Evolutionary conservation across 2,329 filamentous ascomycete genomes (phyloP), one percentile per base, ranked within the genome.

Genomic region (Penicillium crustosum): DNA sequence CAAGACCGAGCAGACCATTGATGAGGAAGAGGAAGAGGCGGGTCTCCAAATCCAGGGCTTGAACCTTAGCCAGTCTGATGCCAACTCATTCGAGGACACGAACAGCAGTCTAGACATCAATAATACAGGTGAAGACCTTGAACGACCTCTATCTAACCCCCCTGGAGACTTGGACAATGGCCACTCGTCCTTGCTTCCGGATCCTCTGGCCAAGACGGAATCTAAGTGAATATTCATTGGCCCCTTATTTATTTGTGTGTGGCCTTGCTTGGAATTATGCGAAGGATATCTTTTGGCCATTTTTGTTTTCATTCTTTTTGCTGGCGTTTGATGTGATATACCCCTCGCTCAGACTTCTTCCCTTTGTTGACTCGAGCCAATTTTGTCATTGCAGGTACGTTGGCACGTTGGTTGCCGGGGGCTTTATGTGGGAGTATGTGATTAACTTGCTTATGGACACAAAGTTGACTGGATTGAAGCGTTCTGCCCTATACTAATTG

Each of bases 291-390:
- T 53, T 48, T 49, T 54, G 49, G 44, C 33, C 35, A 27, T 44
- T 41, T 38, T 52, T 44, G 49, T 58, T 52, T 56, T 38, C 44
- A 49, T 54, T 55, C n/a, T 51, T 49, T 38, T 57, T 61, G 57
- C 35, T 66, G 72, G 71, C 72, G 71, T 75, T 74, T 64, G 61
- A 72, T 72, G 71, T 72, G 73, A 75, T 75, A 75, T 75, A 75
- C 73, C 73, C 72, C 68, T 70, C 66, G 67, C 66, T 70, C 64
- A 64, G 58, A 65, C 60, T 64, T 62, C 57, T 62, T 62, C 61
- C 63, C 53, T 61, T 67, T 61, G 64, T 57, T 66, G 62, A 57
- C 53, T 57, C 55, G 53, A 53, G 52, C 49, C 61, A 49, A 57
- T 64, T 62, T 66, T 49, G 50, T 53, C 61, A 53, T 62, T 65